phyloP scores from a whole-genome alignment of 1,139 yeast genomes.

The Pichia sp. region DNA sequence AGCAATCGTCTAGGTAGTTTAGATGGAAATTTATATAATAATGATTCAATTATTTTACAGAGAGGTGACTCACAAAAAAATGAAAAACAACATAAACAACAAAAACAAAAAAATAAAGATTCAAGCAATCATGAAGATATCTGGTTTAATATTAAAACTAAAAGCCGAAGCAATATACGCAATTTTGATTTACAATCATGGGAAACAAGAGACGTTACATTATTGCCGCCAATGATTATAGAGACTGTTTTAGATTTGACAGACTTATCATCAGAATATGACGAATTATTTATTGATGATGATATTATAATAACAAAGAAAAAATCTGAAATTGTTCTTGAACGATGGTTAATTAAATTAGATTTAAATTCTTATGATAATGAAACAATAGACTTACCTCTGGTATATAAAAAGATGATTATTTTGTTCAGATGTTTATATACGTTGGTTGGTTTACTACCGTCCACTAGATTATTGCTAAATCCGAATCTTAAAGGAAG shows the following conservation, averaged over 20 bases:
- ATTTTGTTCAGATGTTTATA: constrained; percentile 68
- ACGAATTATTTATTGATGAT: constrained; percentile 51
- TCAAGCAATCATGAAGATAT: constrained; percentile 32
- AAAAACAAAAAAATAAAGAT: not conserved
- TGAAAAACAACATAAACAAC: not conserved
- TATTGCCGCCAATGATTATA: constrained; percentile 71
- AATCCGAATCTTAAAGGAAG: constrained; percentile 31
- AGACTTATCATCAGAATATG: constrained; percentile 43
- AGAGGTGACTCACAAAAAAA: not conserved
- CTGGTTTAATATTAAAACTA: constrained; percentile 67
- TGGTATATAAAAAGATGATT: constrained; percentile 68
- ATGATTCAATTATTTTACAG: not conserved
- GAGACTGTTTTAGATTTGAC: constrained; percentile 78
- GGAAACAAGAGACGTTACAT: constrained; percentile 39
- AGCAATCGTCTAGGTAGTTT: not conserved
- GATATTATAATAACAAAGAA: constrained; percentile 46
- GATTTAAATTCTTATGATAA: constrained; percentile 36
- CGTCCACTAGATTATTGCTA: constrained; percentile 50
- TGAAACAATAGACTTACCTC: constrained; percentile 46
- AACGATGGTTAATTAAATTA: constrained; percentile 85
- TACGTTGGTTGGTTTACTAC: constrained; percentile 62
- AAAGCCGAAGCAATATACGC: constrained; percentile 37
- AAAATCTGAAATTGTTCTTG: constrained; percentile 77
- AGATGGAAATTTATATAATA: not conserved
- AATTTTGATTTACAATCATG: constrained; percentile 57